Evolutionary conservation across 495 filamentous ascomycete species (phyloP).

Genomic region (Bombardia bombarda): DNA sequence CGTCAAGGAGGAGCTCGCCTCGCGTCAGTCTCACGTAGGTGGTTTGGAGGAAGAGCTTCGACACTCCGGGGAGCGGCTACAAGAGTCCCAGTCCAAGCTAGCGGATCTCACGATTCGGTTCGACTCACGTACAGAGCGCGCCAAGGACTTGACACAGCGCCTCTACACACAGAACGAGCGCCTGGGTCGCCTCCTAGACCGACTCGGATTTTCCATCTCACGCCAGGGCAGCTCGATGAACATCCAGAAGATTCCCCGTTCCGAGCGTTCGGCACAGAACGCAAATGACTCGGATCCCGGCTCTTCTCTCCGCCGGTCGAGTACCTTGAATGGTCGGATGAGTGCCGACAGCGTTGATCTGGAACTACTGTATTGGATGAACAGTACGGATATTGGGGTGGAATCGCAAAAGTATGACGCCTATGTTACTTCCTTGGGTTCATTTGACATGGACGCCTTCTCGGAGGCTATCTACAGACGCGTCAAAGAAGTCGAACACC

Average conservation of each 20-base stretch:
- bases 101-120: slow-evolving; percentile 43
- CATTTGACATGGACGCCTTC: slow-evolving; percentile 76
- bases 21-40: slow-evolving; percentile 55
- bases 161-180: slow-evolving; percentile 72
- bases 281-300: slow-evolving; percentile 52
- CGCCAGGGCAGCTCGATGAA: slow-evolving; percentile 65
- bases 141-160: slow-evolving; percentile 74
- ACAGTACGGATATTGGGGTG: slow-evolving; percentile 52
- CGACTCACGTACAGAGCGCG: slow-evolving; percentile 55
- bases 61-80: slow-evolving; percentile 49
- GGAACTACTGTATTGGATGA: slow-evolving; percentile 69
- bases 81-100: slow-evolving; percentile 41
- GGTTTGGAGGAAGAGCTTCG: slow-evolving; percentile 60
- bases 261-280: slow-evolving; percentile 45
- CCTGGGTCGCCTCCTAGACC: slow-evolving; percentile 69
- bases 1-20: slow-evolving; percentile 56
- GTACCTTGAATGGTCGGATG: slow-evolving; percentile 31
- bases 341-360: slow-evolving; percentile 47
- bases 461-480: slow-evolving; percentile 76
- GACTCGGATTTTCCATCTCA: slow-evolving; percentile 71
- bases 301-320: slow-evolving; percentile 48
- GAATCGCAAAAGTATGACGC: slow-evolving; percentile 64
- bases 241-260: slow-evolving; percentile 67
- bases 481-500: slow-evolving; percentile 80
- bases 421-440: slow-evolving; percentile 59